Evolutionary conservation across 2,329 filamentous ascomycete genomes (phyloP), one percentile per base, ranked within the genome.

Genomic region (Alternaria novae-zelandiae): DNA sequence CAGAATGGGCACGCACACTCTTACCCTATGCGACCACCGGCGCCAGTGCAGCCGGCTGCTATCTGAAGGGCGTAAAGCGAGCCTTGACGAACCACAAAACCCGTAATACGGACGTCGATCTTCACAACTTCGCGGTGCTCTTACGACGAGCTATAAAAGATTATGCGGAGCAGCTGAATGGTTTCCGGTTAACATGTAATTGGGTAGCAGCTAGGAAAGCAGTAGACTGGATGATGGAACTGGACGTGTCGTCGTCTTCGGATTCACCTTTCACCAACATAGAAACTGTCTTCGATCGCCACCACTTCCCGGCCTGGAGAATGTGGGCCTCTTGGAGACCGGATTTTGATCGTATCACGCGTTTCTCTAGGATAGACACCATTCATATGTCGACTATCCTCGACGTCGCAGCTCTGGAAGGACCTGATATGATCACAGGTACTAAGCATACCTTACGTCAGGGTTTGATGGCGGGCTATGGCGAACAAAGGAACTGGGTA

Each of bases 241-340:
- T 74, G 5, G 63, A 54, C 4, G 43, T 57, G 3, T 64, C 63
- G 10, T 59, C 65, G 6, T 23, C 63, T 11, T 30, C 36, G n/a
- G 65, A 54, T 21, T 58, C 66, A 28, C 63, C 67, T 3, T 65
- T 58, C 2, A 46, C 59, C 26, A 51, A 66, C 5, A 66, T 66
- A 25, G 70, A 73, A 55, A 60, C 68, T 20, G 54, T 78, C 30
- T 56, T 79, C 12, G 74, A 78, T 41, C n/a, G 36, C 46, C 36
- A 61, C 6, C 64, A 70, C 10, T 74, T 75, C 12, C 71, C 73
- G 0, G 28, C 56, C 8, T 78, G 77, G 77, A 68, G 70, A 15
- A 62, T 72, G 15, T 79, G 76, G 76, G 70, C 76, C 25, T 26
- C 43, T 5, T 79, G 77, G 77, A 70, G 49, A 58, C 76, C 77